Evolutionary conservation across 352 stramenopile genomes (phyloP).

Genomic region (Pythium rishiriense): DNA sequence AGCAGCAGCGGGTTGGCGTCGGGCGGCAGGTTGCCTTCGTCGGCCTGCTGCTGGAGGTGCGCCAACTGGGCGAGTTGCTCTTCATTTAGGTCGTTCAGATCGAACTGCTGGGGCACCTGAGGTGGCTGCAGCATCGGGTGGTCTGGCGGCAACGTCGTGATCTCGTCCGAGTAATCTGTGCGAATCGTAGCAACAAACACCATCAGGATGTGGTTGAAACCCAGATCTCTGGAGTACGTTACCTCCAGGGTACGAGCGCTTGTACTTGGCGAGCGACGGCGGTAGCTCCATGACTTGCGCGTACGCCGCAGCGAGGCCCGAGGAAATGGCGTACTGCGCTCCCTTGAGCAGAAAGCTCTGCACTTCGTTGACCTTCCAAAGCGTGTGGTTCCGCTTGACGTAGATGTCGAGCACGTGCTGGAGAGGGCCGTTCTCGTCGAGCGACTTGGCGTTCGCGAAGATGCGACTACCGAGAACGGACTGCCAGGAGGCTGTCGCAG

Average conservation of each 20-base stretch:
- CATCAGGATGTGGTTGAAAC: neutral
- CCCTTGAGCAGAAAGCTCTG: slow-evolving; percentile 67
- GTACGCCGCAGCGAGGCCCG: slow-evolving; percentile 47
- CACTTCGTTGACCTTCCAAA: slow-evolving; percentile 85
- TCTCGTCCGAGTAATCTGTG: slow-evolving; percentile 85
- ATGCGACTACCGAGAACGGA: slow-evolving; percentile 68
- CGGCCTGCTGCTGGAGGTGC: slow-evolving; percentile 60
- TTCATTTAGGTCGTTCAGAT: slow-evolving; percentile 60
- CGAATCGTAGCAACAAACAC: neutral
- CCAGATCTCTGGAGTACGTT: neutral
- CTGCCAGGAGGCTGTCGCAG: slow-evolving; percentile 61
- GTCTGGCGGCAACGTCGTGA: slow-evolving; percentile 80
- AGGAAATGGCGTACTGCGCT: slow-evolving; percentile 66
- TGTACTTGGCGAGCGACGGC: slow-evolving; percentile 67
- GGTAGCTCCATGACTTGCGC: slow-evolving; percentile 63
- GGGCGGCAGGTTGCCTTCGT: slow-evolving; percentile 67
- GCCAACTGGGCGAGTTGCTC: slow-evolving; percentile 56
- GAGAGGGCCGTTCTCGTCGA: slow-evolving; percentile 59
- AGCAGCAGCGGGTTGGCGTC: slow-evolving; percentile 83
- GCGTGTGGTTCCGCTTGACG: slow-evolving; percentile 66
- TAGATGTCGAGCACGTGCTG: slow-evolving; percentile 84
- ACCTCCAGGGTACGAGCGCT: slow-evolving; percentile 64
- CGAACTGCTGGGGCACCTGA: slow-evolving; percentile 19
- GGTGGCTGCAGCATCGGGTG: slow-evolving; percentile 84
- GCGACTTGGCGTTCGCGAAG: slow-evolving; percentile 69